phyloP scores from a whole-genome alignment of 192 early-diverging fungal species.

The Funneliformis geosporum region DNA sequence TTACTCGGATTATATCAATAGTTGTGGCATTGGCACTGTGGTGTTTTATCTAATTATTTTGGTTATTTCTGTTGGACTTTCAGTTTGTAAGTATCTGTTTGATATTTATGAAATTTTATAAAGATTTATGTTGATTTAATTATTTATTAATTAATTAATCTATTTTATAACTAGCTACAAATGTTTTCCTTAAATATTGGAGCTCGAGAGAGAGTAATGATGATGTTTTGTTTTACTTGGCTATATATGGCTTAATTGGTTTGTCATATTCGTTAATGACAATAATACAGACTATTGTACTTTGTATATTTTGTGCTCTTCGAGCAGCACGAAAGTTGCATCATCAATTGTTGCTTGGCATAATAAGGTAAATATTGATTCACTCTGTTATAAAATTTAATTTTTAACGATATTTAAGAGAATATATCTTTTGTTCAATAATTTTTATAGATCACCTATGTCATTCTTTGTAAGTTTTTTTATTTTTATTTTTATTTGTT shows the following conservation, averaged over 20 bases:
- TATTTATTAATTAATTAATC: background rate
- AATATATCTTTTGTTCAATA: background rate
- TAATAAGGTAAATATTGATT: constrained; percentile 50
- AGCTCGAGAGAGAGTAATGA: constrained; percentile 50
- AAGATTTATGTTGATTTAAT: too few species aligned
- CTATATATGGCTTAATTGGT: constrained; percentile 81
- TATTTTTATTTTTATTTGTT: background rate
- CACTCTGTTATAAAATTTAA: background rate
- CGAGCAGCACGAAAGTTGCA: constrained; percentile 71
- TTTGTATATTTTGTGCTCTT: constrained; percentile 81
- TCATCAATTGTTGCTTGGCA: constrained; percentile 71
- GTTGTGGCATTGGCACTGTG: constrained; percentile 67
- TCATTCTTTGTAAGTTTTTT: constrained; percentile 57
- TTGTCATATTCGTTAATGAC: constrained; percentile 65
- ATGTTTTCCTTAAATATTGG: constrained; percentile 77
- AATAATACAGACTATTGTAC: constrained; percentile 68
- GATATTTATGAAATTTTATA: background rate
- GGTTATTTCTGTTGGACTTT: constrained; percentile 55
- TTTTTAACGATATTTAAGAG: background rate
- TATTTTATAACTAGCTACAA: constrained; percentile 29
- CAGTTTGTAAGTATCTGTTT: constrained; percentile 38
- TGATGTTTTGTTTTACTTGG: constrained; percentile 62
- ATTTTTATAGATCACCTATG: constrained; percentile 56
- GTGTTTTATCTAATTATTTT: constrained; percentile 60
- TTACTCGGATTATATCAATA: constrained; percentile 78